Base-by-base conservation (phyloP, 2,329 filamentous ascomycete species). In the Chrysosphaeria jannelii region DNA sequence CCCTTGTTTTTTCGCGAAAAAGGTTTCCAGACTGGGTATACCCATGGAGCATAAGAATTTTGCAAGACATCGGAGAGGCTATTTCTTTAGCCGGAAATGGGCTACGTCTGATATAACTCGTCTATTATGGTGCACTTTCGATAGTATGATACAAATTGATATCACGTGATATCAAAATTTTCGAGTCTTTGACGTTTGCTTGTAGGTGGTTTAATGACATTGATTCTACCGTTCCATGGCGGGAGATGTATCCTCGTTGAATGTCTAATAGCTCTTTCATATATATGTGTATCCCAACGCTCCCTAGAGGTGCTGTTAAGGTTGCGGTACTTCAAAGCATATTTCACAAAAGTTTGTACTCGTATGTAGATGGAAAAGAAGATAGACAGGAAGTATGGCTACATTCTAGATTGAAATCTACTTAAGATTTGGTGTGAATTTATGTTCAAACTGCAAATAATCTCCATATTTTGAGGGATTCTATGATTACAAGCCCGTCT, bases 11-110 rank as follows among this genome's bases (percentile, higher is more conserved):
- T 42, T 68, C 60, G 40, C 63, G 68, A 57, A 91, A 91, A 31
- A 78, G 51, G 4, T 66, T 45, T 4, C 79, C 78, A 14, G 74
- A 88, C 51, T 93, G 81, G 6, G 81, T 90, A 57, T 66, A 91
- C 43, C 81, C 71, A 36, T 79, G 71, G 14, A 79, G 53, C 68
- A 78, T 75, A 21, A 79, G 50, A 31, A 79, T 65, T 42, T 65
- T 74, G 27, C 66, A 34, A 25, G 54, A 45, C 26, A 40, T 51
- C 41, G 40, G 41, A 8, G 22, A 16, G 41, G 26, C 16, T n/a
- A 7, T 18, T 7, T 7, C 16, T n/a, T 18, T 18, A n/a, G 16
- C 16, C 16, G 16, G n/a, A n/a, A n/a, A n/a, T n/a, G n/a, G n/a
- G n/a, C n/a, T n/a, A n/a, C n/a, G n/a, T n/a, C n/a, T n/a, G n/a